Base-by-base conservation (phyloP, 192 early-diverging fungal genomes). In the Lunasporangiospora selenospora region DNA sequence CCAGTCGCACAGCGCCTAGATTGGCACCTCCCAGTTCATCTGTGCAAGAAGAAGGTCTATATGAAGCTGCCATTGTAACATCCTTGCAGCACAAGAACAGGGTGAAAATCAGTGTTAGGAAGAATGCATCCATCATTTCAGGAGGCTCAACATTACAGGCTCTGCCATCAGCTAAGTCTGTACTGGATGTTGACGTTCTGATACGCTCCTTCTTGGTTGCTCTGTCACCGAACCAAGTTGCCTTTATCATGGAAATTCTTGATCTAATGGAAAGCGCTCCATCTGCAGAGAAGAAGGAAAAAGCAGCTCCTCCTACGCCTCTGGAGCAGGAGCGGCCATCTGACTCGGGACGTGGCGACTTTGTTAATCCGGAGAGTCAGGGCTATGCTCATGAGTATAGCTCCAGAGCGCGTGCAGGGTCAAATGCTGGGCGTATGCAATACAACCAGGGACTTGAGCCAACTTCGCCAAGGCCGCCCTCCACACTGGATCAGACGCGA, bases 81-180 rank as follows among this genome's bases (percentile, higher is more conserved):
- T 82, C 79, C 16, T 24, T 79, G 23, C 75, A 80, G 45, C 66
- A 81, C 30, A 75, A 75, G 19, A 82, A 82, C 37, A 67, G 71
- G 30, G 38, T 82, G 12, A 64, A 78, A 30, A 27, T 86, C 31
- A 85, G 80, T 37, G 42, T 83, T n/a, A 26, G 67, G 29, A 65
- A 57, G 34, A 73, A 76, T 36, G 43, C 69, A 10, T 40, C 44
- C 7, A 41, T 76, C 9, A 30, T 58, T 4, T 30, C 64, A 38
- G 52, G 51, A 16, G 40, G 58, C 12, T 21, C 19, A 12, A n/a
- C 46, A 24, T 10, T 52, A 13, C 42, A 57, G 13, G 64, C 51
- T 3, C 58, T 44, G 11, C 52, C 46, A 6, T 33, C 65, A 3
- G 32, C 30, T 19, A 55, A 44, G 29, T 54, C 75, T 18, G 55